Conservation (phyloP, 768 basidiomycete species). For the Porpolomopsis calyptriformis region DNA sequence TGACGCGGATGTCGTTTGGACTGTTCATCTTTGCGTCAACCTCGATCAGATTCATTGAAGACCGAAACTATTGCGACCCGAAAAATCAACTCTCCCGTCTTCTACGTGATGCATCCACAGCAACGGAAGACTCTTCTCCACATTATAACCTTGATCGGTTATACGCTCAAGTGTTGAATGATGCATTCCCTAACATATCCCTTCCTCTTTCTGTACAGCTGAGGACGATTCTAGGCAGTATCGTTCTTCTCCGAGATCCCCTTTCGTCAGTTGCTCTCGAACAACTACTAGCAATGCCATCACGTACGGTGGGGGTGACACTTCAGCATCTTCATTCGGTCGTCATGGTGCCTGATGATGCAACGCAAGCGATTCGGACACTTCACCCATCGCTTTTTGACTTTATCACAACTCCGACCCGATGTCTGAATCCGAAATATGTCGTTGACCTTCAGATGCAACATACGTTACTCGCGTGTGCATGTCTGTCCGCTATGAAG, state of each 20-base stretch:
- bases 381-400: constrained; percentile 5
- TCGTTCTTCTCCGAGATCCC: not conserved
- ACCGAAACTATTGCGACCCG: too few relatives aligned
- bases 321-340: not conserved
- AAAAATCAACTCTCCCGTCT: too few relatives aligned
- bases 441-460: not conserved
- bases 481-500: not conserved
- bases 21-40: too few relatives aligned
- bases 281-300: not conserved
- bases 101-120: not conserved
- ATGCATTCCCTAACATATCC: not conserved
- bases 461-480: not conserved
- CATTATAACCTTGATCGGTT: not conserved
- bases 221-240: not conserved
- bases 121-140: not conserved
- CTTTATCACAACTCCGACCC: constrained; percentile 1
- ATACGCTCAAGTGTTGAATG: not conserved
- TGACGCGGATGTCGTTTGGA: too few relatives aligned
- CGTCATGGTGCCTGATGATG: not conserved
- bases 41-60: too few relatives aligned
- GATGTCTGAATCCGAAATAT: not conserved
- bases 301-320: not conserved
- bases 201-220: not conserved
- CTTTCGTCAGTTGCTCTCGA: not conserved
- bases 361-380: not conserved